Evolutionary conservation across 352 stramenopile genomes (phyloP), one percentile per base, ranked within the genome.

Genomic region (Thalassiosira mediterranea): DNA sequence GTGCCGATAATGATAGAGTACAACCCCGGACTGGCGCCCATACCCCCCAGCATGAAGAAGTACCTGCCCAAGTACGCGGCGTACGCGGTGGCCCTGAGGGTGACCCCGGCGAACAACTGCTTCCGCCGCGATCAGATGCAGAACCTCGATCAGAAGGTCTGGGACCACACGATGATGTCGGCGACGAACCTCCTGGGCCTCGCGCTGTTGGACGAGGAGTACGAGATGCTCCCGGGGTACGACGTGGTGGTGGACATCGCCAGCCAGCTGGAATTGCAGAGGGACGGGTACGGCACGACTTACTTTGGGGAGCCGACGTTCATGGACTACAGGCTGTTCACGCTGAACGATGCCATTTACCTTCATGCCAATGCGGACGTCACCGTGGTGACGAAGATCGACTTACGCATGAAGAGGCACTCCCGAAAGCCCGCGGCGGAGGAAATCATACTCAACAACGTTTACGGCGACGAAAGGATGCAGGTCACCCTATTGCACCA

Each of bases 251-350:
- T 75, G 13, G 44, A 68, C 23, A 7, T 34, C 2, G 49, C 49
- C 1, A 37, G 3, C 5, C 17, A 58, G 26, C 23, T 58, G 21
- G 26, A 28, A n/a, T 1, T 58, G 21, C 19, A 31, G 21, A 58
- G 21, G 21, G 21, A 32, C n/a, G 21, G 21, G 3, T 15, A 34
- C 23, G 5, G 26, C 17, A 34, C 28, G 13, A 29, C 17, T 2
- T 51, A 51, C 10, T 51, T 51, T 51, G 54, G 58, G 19, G 25
- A 42, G 28, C 46, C 46, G 1, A 40, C 47, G 8, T 48, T 56
- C 3, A 68, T 75, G 42, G 65, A 75, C 26, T 75, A 53, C 62
- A 44, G 65, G 32, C 19, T 75, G 23, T 47, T 68, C 56, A 32
- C 21, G 15, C 25, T 75, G 10, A 32, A 48, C 25, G 25, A 40